Conservation (phyloP, 306 rosid species). For the Styphnolobium japonicum region DNA sequence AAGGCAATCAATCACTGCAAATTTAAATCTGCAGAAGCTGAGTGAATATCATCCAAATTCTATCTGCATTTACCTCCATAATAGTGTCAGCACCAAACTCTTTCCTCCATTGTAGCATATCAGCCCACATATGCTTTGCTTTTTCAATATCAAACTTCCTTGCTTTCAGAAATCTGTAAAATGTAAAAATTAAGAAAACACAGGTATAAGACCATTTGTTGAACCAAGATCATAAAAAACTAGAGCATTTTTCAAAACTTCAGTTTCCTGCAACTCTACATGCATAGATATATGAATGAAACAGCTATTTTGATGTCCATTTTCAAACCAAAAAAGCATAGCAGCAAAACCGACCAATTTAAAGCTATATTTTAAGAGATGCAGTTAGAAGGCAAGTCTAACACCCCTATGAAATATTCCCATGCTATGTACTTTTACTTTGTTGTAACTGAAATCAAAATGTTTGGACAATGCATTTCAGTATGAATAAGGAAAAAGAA, state of each 20-base stretch:
- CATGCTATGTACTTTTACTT: background rate
- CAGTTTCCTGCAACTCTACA: no score
- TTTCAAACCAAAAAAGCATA: background rate
- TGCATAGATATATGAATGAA: background rate
- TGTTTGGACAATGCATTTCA: background rate
- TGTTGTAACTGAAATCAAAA: background rate
- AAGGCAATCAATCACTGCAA: conserved; percentile 1
- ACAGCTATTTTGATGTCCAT: background rate
- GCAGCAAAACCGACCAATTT: background rate
- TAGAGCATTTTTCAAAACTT: background rate
- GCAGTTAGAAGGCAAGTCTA: background rate
- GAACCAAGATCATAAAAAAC: background rate
- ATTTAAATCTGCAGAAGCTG: background rate
- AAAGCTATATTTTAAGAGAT: background rate
- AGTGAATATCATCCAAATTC: background rate
- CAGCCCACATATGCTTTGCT: conserved; percentile 97
- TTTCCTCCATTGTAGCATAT: conserved; percentile 93
- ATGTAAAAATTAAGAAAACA: background rate
- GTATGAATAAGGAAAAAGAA: background rate
- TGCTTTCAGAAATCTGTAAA: conserved; percentile 81
- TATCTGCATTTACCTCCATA: conserved; percentile 53
- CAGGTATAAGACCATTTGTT: background rate
- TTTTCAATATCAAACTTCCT: conserved; percentile 88
- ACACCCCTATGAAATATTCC: background rate
- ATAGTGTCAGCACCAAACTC: conserved; percentile 80